Evolutionary conservation across 2,329 filamentous ascomycete species (phyloP), one percentile per base, ranked within the genome.

Genomic region (Mariannaea sp.): DNA sequence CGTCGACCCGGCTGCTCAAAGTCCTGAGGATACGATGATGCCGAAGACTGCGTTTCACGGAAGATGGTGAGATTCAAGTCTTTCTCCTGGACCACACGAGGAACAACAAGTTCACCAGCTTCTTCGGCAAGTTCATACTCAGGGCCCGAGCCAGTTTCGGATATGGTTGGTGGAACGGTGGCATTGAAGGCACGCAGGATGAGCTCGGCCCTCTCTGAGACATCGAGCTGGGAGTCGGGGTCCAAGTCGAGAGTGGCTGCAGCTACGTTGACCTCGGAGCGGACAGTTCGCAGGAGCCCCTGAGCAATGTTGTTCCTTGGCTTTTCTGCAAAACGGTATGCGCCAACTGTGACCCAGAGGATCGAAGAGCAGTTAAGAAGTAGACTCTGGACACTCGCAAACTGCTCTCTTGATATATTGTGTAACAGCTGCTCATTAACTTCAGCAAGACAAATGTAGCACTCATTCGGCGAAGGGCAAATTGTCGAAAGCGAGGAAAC

Each of bases 161-260:
- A 56, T 0, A 48, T 52, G 6, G 51, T 49, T 4, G 67, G 38
- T 1, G 66, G 65, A 3, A 55, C 48, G 7, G 59, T 61, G n/a
- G n/a, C 14, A 67, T 30, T 1, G n/a, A n/a, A n/a, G n/a, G 65
- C 67, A 6, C 50, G 51, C 0, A 74, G 51, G 27, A 76, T 68
- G 9, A 73, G 67, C 7, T 66, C 64, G 0, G 68, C 70, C 2
- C 65, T 69, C 4, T 65, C 66, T 8, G 59, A 55, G n/a, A 61
- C 52, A 10, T 68, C 59, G 13, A 73, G 65, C 13, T 61, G 46
- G 6, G 71, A 71, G 8, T 63, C 56, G 4, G 71, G 71, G 27
- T 80, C 75, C 1, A 80, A 65, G 42, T 80, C 77, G 0, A 81
- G 65, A 1, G 74, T 78, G 1, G 75, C 74, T 12, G 77, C 75